A percentile compares a stretch with the other conserved stretches of the same genome.
Evolutionary conservation across 1,139 yeast genomes (phyloP).

Genomic region (Debaryomyces udenii): DNA sequence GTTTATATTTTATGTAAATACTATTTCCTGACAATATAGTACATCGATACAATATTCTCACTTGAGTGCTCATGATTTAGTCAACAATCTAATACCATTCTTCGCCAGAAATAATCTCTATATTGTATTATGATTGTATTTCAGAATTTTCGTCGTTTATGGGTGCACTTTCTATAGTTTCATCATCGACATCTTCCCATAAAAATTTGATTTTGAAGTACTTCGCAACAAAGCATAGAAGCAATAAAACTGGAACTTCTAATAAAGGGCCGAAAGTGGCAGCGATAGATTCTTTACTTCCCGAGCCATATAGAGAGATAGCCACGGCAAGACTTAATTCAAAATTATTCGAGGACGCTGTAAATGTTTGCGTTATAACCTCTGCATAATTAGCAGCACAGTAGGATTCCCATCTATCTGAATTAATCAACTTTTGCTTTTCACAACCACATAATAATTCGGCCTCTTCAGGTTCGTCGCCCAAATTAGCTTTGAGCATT

Average conservation of each 20-base stretch:
- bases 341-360: conserved; percentile 59
- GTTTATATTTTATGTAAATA: no score
- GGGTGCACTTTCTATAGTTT: no score
- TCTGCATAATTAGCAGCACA: conserved; percentile 46
- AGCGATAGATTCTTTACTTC: conserved; percentile 58
- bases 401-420: conserved; percentile 21
- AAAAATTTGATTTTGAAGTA: conserved; percentile 28
- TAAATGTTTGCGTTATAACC: conserved; percentile 55
- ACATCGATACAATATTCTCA: no score
- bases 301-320: conserved; percentile 54
- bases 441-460: conserved; percentile 44
- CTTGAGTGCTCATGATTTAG: no score
- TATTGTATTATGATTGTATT: no score
- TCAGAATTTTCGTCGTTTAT: no score
- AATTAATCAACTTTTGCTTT: conserved; percentile 18
- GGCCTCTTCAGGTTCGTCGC: conserved; percentile 9
- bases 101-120: no score
- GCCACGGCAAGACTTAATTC: conserved; percentile 60
- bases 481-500: conserved; percentile 6
- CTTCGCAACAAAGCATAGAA: conserved; percentile 45
- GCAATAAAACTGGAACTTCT: conserved; percentile 56
- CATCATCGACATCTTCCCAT: conserved; percentile 25
- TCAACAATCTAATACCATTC: no score
- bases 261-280: conserved; percentile 63
- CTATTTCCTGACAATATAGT: no score